Percentiles rank a stretch among this genome's conserved stretches.
Conservation (phyloP, 345 rosid species). For the Dipteronia dyeriana region DNA sequence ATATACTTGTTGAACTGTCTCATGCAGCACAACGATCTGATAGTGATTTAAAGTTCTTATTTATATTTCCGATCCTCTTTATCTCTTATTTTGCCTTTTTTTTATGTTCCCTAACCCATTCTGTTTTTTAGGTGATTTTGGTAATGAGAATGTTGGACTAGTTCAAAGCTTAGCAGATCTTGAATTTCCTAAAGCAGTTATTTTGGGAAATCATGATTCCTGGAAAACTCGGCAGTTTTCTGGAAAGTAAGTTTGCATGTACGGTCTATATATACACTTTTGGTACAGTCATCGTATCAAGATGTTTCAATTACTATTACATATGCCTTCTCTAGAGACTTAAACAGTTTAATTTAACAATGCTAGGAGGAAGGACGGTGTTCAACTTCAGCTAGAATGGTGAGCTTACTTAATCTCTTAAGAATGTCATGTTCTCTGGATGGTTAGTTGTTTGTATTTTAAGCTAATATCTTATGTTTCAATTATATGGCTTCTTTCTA, state of each 20-base stretch:
- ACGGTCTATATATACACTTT: not conserved
- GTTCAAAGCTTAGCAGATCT: slow-evolving; percentile 67
- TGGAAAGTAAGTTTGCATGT: slow-evolving; percentile 41
- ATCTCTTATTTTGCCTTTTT: not conserved
- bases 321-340: not conserved
- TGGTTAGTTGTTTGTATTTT: not conserved
- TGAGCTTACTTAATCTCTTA: slow-evolving; percentile 37
- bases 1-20: not conserved
- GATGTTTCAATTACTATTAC: not conserved
- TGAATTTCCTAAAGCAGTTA: slow-evolving; percentile 68
- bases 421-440: slow-evolving; percentile 13
- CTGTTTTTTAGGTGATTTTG: slow-evolving; percentile 76
- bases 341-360: not conserved
- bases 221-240: slow-evolving; percentile 68
- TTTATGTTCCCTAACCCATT: not conserved
- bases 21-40: not conserved
- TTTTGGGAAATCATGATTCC: slow-evolving; percentile 88
- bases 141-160: slow-evolving; percentile 67
- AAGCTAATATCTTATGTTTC: not conserved
- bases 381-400: slow-evolving; percentile 83
- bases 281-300: not conserved
- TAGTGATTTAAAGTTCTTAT: not conserved
- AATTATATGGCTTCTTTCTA: not conserved
- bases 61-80: not conserved
- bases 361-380: slow-evolving; percentile 58